phyloP scores from a whole-genome alignment of 2,329 filamentous ascomycete genomes.

The Scedosporium minutisporum region DNA sequence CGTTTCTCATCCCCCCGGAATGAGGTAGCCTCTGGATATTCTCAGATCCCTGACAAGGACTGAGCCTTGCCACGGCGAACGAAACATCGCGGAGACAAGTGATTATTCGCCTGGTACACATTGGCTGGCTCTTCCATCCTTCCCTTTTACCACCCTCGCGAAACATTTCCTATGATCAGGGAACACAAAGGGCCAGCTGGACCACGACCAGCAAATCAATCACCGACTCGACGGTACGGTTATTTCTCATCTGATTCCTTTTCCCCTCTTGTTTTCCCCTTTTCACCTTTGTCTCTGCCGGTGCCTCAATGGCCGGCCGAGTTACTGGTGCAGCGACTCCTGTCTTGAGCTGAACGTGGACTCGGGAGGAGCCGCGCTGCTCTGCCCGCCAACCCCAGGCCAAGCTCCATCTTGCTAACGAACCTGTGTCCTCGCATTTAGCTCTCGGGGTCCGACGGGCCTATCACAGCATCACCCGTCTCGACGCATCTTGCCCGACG shows the following conservation, averaged over 20 bases:
- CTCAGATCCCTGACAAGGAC: conserved; percentile 53
- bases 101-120: not conserved
- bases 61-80: conserved; percentile 25
- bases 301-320: not conserved
- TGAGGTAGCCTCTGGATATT: conserved; percentile 46
- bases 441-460: conserved; percentile 1
- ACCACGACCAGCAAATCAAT: conserved; percentile 48
- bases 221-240: conserved; percentile 41
- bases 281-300: conserved; percentile 9
- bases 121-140: not conserved
- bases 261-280: conserved; percentile 7
- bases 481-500: conserved; percentile 25
- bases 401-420: not conserved
- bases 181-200: conserved; percentile 49
- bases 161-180: conserved; percentile 31
- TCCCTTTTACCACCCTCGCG: not conserved
- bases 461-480: conserved; percentile 7
- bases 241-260: not conserved
- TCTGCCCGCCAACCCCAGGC: no score
- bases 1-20: conserved; percentile 28
- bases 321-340: not conserved
- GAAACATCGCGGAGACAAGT: not conserved
- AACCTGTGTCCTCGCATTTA: conserved; percentile 3
- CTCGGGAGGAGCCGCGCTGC: no score
- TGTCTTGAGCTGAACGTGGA: not conserved